A percentile compares a stretch with the other conserved stretches of the same genome.
Conservation (phyloP, 305 asterid species). For the Ruellia speciosa region DNA sequence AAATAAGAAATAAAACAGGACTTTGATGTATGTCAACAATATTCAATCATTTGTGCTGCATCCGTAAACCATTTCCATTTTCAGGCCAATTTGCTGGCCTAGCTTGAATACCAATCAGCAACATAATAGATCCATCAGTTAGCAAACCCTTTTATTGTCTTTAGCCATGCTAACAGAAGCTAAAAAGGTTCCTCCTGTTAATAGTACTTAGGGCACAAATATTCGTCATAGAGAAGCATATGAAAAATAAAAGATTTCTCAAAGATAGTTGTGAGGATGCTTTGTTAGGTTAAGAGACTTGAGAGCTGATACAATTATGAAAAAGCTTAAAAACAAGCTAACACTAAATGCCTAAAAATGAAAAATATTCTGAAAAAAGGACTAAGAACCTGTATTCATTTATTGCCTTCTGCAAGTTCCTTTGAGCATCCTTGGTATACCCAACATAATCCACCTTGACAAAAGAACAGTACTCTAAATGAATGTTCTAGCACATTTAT, state of each 20-base stretch:
- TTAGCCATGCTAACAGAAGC: too few species aligned
- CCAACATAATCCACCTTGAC: constrained; percentile 75
- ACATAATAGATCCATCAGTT: too few species aligned
- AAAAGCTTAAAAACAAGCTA: constrained; percentile 17
- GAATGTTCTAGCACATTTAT: constrained; percentile 18
- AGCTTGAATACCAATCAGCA: too few species aligned
- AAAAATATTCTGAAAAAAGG: constrained; percentile 15
- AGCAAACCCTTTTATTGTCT: too few species aligned
- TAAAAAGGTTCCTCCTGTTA: too few species aligned
- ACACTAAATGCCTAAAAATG: constrained; percentile 20
- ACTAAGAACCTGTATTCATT: constrained; percentile 62
- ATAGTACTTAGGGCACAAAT: too few species aligned
- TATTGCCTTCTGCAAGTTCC: constrained; percentile 58
- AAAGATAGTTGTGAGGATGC: constrained; percentile 17
- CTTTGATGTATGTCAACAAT: too few species aligned
- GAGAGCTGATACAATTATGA: constrained; percentile 13
- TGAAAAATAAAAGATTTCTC: constrained; percentile 8
- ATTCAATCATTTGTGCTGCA: too few species aligned
- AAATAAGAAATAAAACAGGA: too few species aligned
- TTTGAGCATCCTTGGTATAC: constrained; percentile 78
- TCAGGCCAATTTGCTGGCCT: too few species aligned
- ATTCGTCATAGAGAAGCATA: constrained; percentile 9
- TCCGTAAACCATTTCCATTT: too few species aligned
- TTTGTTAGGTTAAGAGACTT: constrained; percentile 10
- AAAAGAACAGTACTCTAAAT: constrained; percentile 22